A percentile compares a stretch with the other conserved stretches of the same genome.
These are phyloP conservation scores for Trypanosomatidae sp. DNA, from an alignment of 208 protist genomes.

Conservation along the genomic window DNA sequence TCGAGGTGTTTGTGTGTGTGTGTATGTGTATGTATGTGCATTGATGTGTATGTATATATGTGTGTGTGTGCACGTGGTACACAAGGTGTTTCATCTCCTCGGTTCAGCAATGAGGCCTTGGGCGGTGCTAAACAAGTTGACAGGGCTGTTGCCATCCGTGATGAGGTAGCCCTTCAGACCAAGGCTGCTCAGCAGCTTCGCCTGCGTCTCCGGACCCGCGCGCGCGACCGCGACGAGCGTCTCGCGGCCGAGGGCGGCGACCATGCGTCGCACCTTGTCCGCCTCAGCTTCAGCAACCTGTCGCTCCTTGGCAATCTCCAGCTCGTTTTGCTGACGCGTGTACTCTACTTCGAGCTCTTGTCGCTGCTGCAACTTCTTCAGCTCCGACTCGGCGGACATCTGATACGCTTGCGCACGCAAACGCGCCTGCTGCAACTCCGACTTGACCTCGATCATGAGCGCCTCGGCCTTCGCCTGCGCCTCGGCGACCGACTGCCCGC, in stretches of 20 bases:
- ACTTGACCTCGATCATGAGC: slow-evolving; percentile 74
- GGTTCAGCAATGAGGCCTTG: slow-evolving; percentile 75
- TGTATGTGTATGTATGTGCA: no score
- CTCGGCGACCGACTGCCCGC: slow-evolving; percentile 84
- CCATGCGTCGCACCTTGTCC: slow-evolving; percentile 75
- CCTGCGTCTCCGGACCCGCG: slow-evolving; percentile 92
- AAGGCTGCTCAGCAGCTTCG: slow-evolving; percentile 89
- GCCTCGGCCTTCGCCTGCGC: slow-evolving; percentile 88
- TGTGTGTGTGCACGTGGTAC: no score
- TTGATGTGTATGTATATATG: no score
- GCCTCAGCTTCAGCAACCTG: slow-evolving; percentile 77
- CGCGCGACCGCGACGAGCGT: slow-evolving; percentile 86
- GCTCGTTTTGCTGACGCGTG: slow-evolving; percentile 48
- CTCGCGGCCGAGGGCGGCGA: slow-evolving; percentile 83
- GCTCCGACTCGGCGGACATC: slow-evolving; percentile 75
- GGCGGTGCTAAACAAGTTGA: slow-evolving; percentile 94
- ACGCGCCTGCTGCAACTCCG: slow-evolving; percentile 80
- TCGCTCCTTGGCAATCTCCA: slow-evolving; percentile 75
- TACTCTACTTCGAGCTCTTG: slow-evolving; percentile 85
- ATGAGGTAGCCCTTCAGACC: slow-evolving; percentile 93
- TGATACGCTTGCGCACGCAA: slow-evolving; percentile 66
- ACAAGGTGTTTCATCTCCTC: slow-evolving; percentile 2
- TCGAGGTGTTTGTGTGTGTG: no score
- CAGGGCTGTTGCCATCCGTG: slow-evolving; percentile 92
- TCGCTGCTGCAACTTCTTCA: slow-evolving; percentile 70